These are phyloP conservation scores for Acorus calamus DNA, from an alignment of 106 monocot species.

Conservation along the genomic window DNA sequence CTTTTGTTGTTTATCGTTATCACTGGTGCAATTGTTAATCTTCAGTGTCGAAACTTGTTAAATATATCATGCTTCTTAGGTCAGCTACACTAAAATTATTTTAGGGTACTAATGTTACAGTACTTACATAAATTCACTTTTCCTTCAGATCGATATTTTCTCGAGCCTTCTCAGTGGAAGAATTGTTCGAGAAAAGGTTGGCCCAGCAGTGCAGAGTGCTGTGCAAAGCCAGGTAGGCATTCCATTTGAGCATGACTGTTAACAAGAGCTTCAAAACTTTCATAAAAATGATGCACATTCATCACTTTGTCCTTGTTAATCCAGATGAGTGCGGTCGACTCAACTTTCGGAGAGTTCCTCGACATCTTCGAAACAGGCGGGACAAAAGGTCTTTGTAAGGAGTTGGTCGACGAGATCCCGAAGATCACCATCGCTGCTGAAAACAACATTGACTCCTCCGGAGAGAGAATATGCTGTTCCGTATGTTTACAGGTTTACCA, in stretches of 20 bases:
- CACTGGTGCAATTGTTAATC: too few species aligned
- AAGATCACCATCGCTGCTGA: constrained; percentile 36
- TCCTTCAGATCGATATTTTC: constrained; percentile 57
- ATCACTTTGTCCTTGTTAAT: neutral
- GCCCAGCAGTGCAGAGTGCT: constrained; percentile 70
- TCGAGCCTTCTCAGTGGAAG: constrained; percentile 64
- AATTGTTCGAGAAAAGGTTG: constrained; percentile 68
- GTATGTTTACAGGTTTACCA: constrained; percentile 43
- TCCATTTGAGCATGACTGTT: neutral
- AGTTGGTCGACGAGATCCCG: constrained; percentile 40
- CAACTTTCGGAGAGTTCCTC: constrained; percentile 33
- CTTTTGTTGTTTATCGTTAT: too few species aligned
- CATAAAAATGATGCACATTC: neutral
- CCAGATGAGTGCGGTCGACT: constrained; percentile 62
- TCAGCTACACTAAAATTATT: too few species aligned
- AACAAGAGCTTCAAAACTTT: too few species aligned
- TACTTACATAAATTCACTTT: neutral
- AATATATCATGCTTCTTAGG: too few species aligned
- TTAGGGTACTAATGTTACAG: too few species aligned
- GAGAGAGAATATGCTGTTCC: constrained; percentile 47
- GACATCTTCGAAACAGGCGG: constrained; percentile 61
- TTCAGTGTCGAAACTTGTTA: too few species aligned
- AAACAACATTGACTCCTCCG: constrained; percentile 34
- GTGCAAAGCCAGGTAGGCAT: constrained; percentile 68
- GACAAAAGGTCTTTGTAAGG: constrained; percentile 43